These are phyloP conservation scores for Dicorynia guianensis DNA, from an alignment of 306 rosid species.

Conservation along the genomic window DNA sequence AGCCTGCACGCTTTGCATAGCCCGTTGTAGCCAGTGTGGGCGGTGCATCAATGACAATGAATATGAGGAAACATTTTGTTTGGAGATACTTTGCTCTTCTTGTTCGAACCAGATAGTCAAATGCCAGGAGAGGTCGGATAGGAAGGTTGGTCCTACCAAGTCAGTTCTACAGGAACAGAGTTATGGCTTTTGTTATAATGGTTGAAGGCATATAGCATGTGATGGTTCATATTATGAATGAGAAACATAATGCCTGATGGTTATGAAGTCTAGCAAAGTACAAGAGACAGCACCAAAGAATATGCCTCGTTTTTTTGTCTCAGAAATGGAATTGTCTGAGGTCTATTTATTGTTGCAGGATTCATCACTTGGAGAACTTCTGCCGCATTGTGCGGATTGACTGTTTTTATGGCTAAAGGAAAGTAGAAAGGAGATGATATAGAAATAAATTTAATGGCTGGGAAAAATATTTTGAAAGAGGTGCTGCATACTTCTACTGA, in stretches of 20 bases:
- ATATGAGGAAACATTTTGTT: conserved; percentile 77
- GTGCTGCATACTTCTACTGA: background rate
- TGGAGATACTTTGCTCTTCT: conserved; percentile 68
- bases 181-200: conserved; percentile 32
- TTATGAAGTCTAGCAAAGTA: conserved; percentile 11
- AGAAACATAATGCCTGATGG: conserved; percentile 27
- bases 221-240: conserved; percentile 27
- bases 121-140: conserved; percentile 41
- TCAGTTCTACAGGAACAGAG: conserved; percentile 35
- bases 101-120: conserved; percentile 49
- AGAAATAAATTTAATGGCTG: conserved; percentile 4
- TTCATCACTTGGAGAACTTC: conserved; percentile 17
- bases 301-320: conserved; percentile 1
- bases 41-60: conserved; percentile 72
- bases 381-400: conserved; percentile 17
- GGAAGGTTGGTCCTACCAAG: conserved; percentile 24
- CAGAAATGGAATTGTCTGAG: background rate
- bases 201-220: conserved; percentile 33
- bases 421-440: background rate
- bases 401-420: conserved; percentile 15
- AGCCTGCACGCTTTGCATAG: conserved; percentile 75
- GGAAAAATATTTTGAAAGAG: conserved; percentile 8
- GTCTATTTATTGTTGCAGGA: conserved; percentile 14
- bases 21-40: conserved; percentile 76
- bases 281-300: conserved; percentile 13